Base-by-base conservation (phyloP, 345 rosid genomes). In the Rubroshorea leprosula region DNA sequence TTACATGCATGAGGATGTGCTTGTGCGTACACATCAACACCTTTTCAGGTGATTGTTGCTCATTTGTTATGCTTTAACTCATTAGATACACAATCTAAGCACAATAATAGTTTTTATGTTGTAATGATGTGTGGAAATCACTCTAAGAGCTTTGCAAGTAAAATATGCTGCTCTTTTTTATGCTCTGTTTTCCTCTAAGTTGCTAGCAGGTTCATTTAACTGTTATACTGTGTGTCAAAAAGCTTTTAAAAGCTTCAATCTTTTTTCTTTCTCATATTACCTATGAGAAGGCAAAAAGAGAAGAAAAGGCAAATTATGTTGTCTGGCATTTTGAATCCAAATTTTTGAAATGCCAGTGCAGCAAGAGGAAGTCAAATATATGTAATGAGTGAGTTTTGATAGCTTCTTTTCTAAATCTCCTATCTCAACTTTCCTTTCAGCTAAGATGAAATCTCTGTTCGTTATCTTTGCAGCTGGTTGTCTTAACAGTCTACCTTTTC, bases 401-500 rank as follows among this genome's bases (percentile, higher is more conserved):
- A 0, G 13, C 39, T 31, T 35, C 38, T 18, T 25, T 60, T 16
- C 13, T 12, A 26, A 49, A 45, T 35, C 47, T 62, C 11, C 2
- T 19, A 12, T n/a, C 10, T 48, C 41, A 21, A 22, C 23, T 63
- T 44, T 57, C 23, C 49, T 23, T 9, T n/a, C 50, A 54, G 55
- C 61, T 68, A 57, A 64, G 6, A 23, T 41, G 31, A 31, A 10
- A 3, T 10, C 47, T 45, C 41, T 71, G 26, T 38, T 53, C 43
- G 49, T 25, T 61, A 41, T 47, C 35, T 44, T 29, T 68, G 76
- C 90, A 93, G 99, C 18, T 89, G 62, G 84, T 83, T 60, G 86
- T 83, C 76, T 73, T 89, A 27, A 74, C 81, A 12, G 88, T 83
- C 47, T 93, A 89, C 60, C 67, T 75, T 49, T 89, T 72, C 86